Evolutionary conservation across 2,329 filamentous ascomycete species (phyloP), one percentile per base, ranked within the genome.

Genomic region (Zalaria obscura): DNA sequence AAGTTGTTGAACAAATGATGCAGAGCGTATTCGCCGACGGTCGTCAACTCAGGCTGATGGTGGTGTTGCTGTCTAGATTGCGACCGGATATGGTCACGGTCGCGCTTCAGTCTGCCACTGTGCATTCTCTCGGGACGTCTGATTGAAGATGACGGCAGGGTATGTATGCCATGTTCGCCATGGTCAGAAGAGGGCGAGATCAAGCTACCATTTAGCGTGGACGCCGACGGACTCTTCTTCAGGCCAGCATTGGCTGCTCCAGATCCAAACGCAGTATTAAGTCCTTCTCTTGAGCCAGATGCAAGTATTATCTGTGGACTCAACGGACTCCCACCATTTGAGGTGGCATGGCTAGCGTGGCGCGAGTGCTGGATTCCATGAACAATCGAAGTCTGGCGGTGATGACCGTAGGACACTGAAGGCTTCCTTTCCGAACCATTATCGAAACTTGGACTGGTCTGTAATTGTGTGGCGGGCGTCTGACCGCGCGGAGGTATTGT

Each of bases 1-100:
- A 98, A 98, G 46, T 88, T 87, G 50, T 91, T 96, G 63, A 96
- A 95, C 35, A 98, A 69, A 52, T 96, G 89, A 62, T 96, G 89
- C 46, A 98, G 69, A 18, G 91, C 91, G 73, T 94, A 96, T 67
- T 98, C 91, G 42, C 87, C 88, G n/a, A 95, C 88, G 0, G 88
- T 95, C 62, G 89, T 93, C 49, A 82, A 76, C 48, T 93, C 85
- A 40, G 81, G 76, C 50, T 76, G 75, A 51, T 78, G 70, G 40
- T 70, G 66, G 52, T 80, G 76, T 42, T 76, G 73, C 39, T 80
- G 80, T 45, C 70, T 62, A 32, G 72, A 74, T 49, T 72, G 74
- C 31, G 83, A 89, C 54, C 86, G 79, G 10, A 83, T 84, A 51
- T 79, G 80, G 55, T 88, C 78, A 55, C 83, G 80, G 5, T 72